Conservation (phyloP, 768 basidiomycete species). For the Panaeolus cyanescens region DNA sequence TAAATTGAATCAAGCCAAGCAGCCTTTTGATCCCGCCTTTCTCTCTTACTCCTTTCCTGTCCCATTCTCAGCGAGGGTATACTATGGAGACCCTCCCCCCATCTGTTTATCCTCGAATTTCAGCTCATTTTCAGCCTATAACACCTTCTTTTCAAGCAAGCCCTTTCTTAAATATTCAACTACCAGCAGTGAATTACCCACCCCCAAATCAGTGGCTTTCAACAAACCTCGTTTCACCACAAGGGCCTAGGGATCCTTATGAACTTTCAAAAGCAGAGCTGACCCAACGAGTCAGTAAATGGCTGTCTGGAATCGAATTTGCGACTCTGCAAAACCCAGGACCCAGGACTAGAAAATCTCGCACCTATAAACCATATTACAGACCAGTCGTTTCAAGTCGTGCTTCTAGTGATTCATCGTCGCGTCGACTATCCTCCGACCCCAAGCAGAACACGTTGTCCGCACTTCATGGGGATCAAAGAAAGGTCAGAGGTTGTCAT, state of each 20-base stretch:
- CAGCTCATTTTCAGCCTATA: not conserved
- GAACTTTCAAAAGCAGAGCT: not conserved
- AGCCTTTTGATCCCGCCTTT: not conserved
- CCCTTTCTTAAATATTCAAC: not conserved
- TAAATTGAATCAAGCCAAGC: not conserved
- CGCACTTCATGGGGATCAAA: not conserved
- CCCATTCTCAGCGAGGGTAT: not conserved
- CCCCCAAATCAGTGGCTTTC: not conserved
- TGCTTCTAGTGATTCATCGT: not conserved
- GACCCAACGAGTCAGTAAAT: not conserved
- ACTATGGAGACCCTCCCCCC: not conserved
- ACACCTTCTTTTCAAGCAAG: not conserved
- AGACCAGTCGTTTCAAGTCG: not conserved
- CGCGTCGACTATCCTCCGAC: not conserved
- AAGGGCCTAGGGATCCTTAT: not conserved
- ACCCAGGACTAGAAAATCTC: not conserved
- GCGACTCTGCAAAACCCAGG: not conserved
- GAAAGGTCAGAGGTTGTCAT: not conserved
- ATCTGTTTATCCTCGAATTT: not conserved
- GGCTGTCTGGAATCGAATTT: not conserved
- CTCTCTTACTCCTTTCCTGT: not conserved
- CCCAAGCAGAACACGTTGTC: not conserved
- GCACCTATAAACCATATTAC: not conserved
- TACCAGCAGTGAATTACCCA: not conserved
- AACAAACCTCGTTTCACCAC: not conserved